Evolutionary conservation across 106 monocot species (phyloP), one percentile per base, ranked within the genome.

Genomic region (Alisma plantagoaquatica): DNA sequence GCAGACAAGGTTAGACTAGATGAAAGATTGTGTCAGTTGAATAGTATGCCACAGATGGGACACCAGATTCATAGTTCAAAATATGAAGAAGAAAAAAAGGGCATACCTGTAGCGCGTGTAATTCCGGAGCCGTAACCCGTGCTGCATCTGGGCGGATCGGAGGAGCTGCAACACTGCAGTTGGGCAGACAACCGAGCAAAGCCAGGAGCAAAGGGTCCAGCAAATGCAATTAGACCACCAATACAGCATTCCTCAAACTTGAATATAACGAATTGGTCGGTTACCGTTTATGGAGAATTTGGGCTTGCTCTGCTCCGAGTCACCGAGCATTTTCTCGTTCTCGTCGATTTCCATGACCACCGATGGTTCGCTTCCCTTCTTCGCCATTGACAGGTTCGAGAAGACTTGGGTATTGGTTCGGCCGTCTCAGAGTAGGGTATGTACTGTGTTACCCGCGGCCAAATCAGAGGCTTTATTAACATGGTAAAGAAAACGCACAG

Each of bases 131-230:
- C 85, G 64, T 62, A 98, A 66, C 4, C 96, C 96, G 43, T 98
- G 96, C 68, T 85, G 89, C 81, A 89, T 85, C 74, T 98, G 96
- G 33, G 96, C 73, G 0, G 89, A 75, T 46, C 82, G 89, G 46
- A 98, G 60, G 10, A 90, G 78, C 71, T 82, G 70, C 75, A 89
- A 60, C 29, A 98, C 96, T 98, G 74, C 50, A 23, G 57, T 14
- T n/a, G n/a, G 6, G 63, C 24, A 30, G 1, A 45, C 1, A 50
- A 17, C 53, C 45, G 32, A 43, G 20, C 23, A 44, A 20, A 42
- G 30, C 43, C 2, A 6, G 23, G 8, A 20, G 12, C 3, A 23
- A 20, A 3, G 32, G 48, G 49, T n/a, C n/a, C n/a, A n/a, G n/a
- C n/a, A 27, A 9, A 38, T 0, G 3, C 18, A 46, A 56, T 33